phyloP scores from a whole-genome alignment of 1,139 yeast species.

The Debaryomyces udenii region DNA sequence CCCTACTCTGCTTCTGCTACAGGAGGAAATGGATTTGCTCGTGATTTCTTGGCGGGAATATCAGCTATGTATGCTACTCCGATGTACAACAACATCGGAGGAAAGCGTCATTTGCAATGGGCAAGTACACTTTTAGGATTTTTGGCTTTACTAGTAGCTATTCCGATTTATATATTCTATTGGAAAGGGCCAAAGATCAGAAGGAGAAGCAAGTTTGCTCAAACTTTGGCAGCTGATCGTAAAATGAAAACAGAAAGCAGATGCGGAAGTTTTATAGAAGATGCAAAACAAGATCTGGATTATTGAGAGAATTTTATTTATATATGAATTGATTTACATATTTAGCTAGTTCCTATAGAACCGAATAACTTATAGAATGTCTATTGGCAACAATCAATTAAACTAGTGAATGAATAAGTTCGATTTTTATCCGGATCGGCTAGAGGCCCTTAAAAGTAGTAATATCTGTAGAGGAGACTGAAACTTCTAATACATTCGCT shows the following conservation, averaged over 20 bases:
- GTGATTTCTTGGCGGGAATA: constrained; percentile 42
- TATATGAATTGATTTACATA: no score
- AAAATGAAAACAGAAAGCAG: constrained; percentile 10
- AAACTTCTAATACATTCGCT: no score
- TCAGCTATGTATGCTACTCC: constrained; percentile 41
- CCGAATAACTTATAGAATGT: no score
- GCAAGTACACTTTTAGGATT: constrained; percentile 39
- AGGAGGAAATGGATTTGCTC: constrained; percentile 44
- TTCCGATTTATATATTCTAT: constrained; percentile 33
- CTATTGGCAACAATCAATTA: no score
- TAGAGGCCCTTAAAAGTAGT: no score
- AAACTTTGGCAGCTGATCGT: constrained; percentile 32
- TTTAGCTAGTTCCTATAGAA: no score
- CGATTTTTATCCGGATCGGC: no score
- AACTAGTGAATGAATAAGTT: no score
- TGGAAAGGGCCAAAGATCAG: constrained; percentile 34
- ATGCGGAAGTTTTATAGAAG: no score
- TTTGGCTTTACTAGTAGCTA: constrained; percentile 30
- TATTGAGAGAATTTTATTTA: no score
- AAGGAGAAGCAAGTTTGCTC: constrained; percentile 29
- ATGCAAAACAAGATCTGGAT: no score
- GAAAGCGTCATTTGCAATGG: constrained; percentile 32
- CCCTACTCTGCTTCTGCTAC: constrained; percentile 45
- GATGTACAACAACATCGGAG: constrained; percentile 31
- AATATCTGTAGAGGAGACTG: no score